Conservation (phyloP, 2,329 filamentous ascomycete species). For the Sclerotinia subarctica region DNA sequence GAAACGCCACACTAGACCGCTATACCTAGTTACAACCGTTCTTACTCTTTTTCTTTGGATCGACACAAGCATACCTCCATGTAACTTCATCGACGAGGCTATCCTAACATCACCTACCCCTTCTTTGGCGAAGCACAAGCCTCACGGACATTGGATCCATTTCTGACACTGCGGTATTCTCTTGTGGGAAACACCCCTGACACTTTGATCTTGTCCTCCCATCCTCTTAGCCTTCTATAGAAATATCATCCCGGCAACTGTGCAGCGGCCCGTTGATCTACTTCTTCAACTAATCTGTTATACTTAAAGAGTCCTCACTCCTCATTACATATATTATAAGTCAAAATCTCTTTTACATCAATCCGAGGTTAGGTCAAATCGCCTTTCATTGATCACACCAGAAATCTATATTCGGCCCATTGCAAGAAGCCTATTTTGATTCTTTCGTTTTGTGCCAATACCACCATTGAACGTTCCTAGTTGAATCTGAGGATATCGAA, state of each 20-base stretch:
- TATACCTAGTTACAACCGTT: conserved; percentile 12
- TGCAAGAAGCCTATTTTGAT: background rate
- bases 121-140: conserved; percentile 20
- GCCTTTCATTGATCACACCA: background rate
- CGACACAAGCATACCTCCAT: conserved; percentile 15
- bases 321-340: background rate
- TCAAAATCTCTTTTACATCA: background rate
- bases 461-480: background rate
- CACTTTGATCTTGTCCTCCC: conserved; percentile 20
- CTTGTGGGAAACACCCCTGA: conserved; percentile 16
- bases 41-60: conserved; percentile 9
- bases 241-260: conserved; percentile 14
- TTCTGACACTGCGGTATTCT: conserved; percentile 16
- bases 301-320: conserved; percentile 14
- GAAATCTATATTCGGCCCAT: background rate
- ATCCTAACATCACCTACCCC: conserved; percentile 14
- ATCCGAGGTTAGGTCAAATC: background rate
- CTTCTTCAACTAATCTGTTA: conserved; percentile 9
- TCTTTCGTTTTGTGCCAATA: conserved; percentile 4
- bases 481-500: background rate
- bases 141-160: conserved; percentile 19
- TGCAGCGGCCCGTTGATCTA: conserved; percentile 23
- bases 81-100: conserved; percentile 16
- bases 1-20: conserved; percentile 3
- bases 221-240: conserved; percentile 16